Base-by-base conservation (phyloP, 371 early-diverging fungal species). In the Phascolomyces articulosus region DNA sequence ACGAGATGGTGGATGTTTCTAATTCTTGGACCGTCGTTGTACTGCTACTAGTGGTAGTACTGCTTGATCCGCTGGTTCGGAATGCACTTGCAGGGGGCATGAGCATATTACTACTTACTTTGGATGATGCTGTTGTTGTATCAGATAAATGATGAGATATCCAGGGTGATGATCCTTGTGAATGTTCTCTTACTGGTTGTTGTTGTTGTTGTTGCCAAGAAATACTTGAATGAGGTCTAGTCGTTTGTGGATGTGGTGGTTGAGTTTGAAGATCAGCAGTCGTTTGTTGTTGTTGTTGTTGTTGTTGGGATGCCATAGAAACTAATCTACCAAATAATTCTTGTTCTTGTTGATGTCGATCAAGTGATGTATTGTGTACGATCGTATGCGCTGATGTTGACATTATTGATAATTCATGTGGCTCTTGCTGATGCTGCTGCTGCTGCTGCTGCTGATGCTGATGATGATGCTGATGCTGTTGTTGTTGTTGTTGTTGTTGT, bases 281-380 rank as follows among this genome's bases (percentile, higher is more conserved):
- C n/a, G n/a, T n/a, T n/a, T 34, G 61, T 48, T 23, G 58, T 40
- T 21, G 58, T 23, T 40, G 58, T 21, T 23, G 20, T 47, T 48
- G 20, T 26, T 38, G 31, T 47, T 29, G 18, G 34, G 4, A n/a
- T 31, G 54, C 54, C 54, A 40, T 62, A 10, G 54, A 62, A 20
- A 40, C 54, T 27, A 62, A 27, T 26, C 47, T 24, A 18, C 60
- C 60, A 44, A 59, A 59, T 7, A 59, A 26, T 1, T 40, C 60
- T 26, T 59, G 60, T 23, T 59, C 60, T 55, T 55, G 55, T 15
- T 28, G 29, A 29, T 55, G 55, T 16, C 29, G 54, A 27, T 54
- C 27, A 6, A 27, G 28, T 55, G 16, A 24, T 26, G 24, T 28
- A 29, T 55, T 29, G 29, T 7, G 29, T 2, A 55, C 15, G 18